Conservation (phyloP, 345 rosid species). For the Litchi chinensis region DNA sequence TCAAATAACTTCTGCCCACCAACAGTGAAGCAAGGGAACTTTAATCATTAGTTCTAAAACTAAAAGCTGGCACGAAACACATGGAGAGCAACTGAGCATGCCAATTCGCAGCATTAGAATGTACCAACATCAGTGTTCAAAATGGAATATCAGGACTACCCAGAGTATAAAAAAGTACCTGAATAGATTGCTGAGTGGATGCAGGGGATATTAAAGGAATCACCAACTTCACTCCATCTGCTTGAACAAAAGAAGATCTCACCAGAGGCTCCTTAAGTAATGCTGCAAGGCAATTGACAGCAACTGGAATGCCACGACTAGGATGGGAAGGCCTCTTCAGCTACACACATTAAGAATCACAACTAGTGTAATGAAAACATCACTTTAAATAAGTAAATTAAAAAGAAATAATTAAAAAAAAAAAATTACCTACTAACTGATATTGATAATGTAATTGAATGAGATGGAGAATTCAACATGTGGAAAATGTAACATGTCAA, state of each 20-base stretch:
- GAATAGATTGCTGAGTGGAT: constrained; percentile 94
- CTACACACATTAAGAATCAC: constrained; percentile 45
- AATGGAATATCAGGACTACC: constrained; percentile 5
- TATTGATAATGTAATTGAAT: neutral
- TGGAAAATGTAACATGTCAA: neutral
- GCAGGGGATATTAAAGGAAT: constrained; percentile 89
- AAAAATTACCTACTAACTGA: neutral
- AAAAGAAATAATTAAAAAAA: neutral
- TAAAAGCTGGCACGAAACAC: neutral
- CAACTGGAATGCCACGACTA: constrained; percentile 70
- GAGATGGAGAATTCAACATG: neutral
- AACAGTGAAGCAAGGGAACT: constrained; percentile 1
- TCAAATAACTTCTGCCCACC: constrained; percentile 2
- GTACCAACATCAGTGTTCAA: neutral
- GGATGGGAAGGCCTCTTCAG: constrained; percentile 92
- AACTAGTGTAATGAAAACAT: constrained; percentile 4
- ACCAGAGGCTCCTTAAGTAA: constrained; percentile 85
- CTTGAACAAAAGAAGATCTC: constrained; percentile 88
- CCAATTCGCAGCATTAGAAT: constrained; percentile 2
- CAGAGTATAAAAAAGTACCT: constrained; percentile 46
- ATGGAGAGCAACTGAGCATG: neutral
- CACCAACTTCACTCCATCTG: constrained; percentile 90
- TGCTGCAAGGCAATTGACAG: constrained; percentile 73
- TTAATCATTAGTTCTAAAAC: constrained; percentile 10
- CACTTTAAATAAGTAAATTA: neutral